Conservation (phyloP, 164 flowering plant species). For the Aristolochia contorta region DNA sequence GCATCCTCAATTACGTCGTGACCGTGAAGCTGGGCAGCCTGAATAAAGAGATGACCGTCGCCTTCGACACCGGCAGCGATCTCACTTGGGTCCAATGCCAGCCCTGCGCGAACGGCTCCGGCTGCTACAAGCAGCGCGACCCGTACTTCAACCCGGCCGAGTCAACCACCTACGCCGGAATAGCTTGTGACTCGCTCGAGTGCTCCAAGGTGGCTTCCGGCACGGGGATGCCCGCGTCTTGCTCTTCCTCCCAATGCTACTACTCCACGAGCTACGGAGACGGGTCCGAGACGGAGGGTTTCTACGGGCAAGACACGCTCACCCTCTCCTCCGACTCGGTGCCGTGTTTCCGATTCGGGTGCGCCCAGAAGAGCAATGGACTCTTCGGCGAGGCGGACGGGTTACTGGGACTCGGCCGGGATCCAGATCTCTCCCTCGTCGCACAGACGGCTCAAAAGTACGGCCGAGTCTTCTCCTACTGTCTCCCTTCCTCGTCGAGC, state of each 20-base stretch:
- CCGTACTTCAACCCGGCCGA: conserved; percentile 23
- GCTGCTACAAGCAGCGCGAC: conserved; percentile 24
- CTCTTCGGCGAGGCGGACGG: conserved; percentile 35
- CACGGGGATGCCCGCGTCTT: conserved; percentile 15
- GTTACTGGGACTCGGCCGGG: conserved; percentile 33
- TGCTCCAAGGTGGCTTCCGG: conserved; percentile 21
- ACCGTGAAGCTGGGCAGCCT: conserved; percentile 66
- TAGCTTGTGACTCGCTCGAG: conserved; percentile 18
- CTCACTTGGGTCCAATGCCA: conserved; percentile 63
- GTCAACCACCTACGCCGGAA: conserved; percentile 21
- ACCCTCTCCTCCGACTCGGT: conserved; percentile 19
- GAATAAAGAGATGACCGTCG: conserved; percentile 25
- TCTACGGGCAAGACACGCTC: conserved; percentile 26
- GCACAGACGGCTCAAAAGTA: conserved; percentile 27
- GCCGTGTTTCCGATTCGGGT: conserved; percentile 31
- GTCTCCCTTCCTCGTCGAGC: conserved; percentile 43
- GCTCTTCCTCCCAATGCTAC: conserved; percentile 22
- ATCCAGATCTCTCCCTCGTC: conserved; percentile 21
- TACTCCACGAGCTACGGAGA: conserved; percentile 34
- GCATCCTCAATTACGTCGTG: conserved; percentile 49
- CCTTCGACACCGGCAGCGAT: conserved; percentile 62
- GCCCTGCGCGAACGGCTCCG: conserved; percentile 26
- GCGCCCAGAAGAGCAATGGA: conserved; percentile 35
- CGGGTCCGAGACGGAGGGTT: conserved; percentile 28
- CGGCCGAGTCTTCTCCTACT: conserved; percentile 42